Evolutionary conservation across 164 flowering plant genomes (phyloP).

Genomic region (Platanus orientalis): DNA sequence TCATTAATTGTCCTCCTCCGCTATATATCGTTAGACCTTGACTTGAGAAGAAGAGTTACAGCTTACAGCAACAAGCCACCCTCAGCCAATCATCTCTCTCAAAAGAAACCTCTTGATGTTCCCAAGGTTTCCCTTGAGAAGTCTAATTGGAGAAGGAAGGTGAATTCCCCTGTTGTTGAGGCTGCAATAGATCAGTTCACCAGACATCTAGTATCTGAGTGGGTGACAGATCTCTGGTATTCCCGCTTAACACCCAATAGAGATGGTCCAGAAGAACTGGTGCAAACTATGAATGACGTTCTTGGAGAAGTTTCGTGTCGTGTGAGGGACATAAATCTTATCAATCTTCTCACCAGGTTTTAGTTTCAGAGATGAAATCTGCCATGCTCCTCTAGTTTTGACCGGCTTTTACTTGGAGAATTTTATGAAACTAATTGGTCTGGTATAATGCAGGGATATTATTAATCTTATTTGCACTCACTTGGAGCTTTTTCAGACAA

Average conservation of each 20-base stretch:
- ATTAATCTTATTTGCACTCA: slow-evolving; percentile 59
- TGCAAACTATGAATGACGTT: slow-evolving; percentile 68
- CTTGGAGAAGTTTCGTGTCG: slow-evolving; percentile 86
- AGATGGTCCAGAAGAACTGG: slow-evolving; percentile 94
- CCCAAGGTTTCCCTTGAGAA: slow-evolving; percentile 31
- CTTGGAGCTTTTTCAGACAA: slow-evolving; percentile 74
- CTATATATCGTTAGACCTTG: slow-evolving; percentile 75
- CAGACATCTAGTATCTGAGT: slow-evolving; percentile 84
- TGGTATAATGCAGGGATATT: slow-evolving; percentile 68
- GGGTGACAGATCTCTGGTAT: slow-evolving; percentile 97
- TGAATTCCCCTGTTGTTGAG: slow-evolving; percentile 90
- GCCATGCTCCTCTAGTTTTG: not conserved
- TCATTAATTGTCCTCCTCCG: slow-evolving; percentile 65
- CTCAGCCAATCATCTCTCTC: slow-evolving; percentile 21
- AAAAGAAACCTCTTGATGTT: slow-evolving; percentile 37
- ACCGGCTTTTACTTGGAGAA: slow-evolving; percentile 3
- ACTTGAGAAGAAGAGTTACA: slow-evolving; percentile 68
- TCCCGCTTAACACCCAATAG: slow-evolving; percentile 83
- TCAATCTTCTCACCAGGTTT: slow-evolving; percentile 91
- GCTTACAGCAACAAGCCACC: slow-evolving; percentile 45
- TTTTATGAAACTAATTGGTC: slow-evolving; percentile 11
- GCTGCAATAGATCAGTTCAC: slow-evolving; percentile 87
- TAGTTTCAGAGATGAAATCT: not conserved
- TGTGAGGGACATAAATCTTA: slow-evolving; percentile 74
- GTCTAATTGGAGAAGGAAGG: slow-evolving; percentile 77